Percentiles rank a stretch among this genome's conserved stretches.
Conservation (phyloP, 768 basidiomycete genomes). For the Pulveroboletus frians region DNA sequence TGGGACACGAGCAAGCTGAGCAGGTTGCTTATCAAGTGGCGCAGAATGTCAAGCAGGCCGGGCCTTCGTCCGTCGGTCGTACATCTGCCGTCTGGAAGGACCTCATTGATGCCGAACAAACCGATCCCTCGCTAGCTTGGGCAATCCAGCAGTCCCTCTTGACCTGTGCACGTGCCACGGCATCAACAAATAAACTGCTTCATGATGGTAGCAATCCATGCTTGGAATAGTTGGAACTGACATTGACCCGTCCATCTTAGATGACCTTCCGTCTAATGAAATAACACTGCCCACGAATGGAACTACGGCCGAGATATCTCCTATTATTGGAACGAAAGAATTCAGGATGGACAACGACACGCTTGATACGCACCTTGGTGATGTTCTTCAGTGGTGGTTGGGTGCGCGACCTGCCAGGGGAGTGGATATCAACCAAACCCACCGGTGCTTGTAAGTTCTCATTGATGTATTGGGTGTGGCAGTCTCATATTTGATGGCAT, state of each 20-base stretch:
- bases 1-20: conserved; percentile 2
- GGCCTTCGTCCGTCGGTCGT: conserved; percentile 1
- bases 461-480: background rate
- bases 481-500: background rate
- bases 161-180: conserved; percentile 6
- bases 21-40: conserved; percentile 6
- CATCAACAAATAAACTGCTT: background rate
- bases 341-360: conserved; percentile 51
- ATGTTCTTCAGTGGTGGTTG: conserved; percentile 70
- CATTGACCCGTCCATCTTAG: conserved; percentile 7
- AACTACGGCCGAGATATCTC: conserved; percentile 13
- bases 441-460: conserved; percentile 60
- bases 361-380: conserved; percentile 50
- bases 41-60: conserved; percentile 5
- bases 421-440: conserved; percentile 53
- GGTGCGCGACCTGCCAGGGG: conserved; percentile 66
- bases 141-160: conserved; percentile 28
- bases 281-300: background rate
- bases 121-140: conserved; percentile 26
- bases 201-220: conserved; percentile 9
- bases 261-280: background rate
- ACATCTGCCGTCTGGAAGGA: conserved; percentile 8
- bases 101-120: conserved; percentile 5
- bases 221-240: background rate
- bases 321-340: conserved; percentile 60